Conservation (phyloP, 257 asterid species). For the Gentiana straminea region DNA sequence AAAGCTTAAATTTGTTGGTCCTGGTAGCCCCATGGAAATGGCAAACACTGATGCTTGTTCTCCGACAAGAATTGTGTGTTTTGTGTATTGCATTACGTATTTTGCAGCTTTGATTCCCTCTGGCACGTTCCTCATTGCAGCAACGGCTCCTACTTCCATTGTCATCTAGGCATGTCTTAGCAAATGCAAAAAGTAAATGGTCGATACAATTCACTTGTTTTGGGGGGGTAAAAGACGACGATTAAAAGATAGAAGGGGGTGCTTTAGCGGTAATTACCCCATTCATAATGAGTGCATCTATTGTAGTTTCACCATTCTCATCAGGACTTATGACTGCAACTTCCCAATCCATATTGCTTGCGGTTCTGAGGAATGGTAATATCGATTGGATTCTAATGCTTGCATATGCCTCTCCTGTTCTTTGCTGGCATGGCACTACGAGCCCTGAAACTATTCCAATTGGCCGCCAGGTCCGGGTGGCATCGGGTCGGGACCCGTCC, state of each 20-base stretch:
- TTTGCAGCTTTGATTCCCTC: conserved; percentile 85
- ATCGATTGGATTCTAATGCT: no score
- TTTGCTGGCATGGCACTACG: no score
- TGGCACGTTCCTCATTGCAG: conserved; percentile 81
- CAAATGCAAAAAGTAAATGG: conserved; percentile 21
- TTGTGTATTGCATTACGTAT: conserved; percentile 69
- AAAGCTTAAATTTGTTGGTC: conserved; percentile 84
- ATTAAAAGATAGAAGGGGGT: conserved; percentile 2
- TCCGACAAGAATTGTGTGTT: conserved; percentile 92
- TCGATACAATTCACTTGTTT: conserved; percentile 1
- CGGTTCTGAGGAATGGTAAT: no score
- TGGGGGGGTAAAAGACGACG: conserved; percentile 5
- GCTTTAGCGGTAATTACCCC: conserved; percentile 46
- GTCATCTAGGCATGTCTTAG: conserved; percentile 71
- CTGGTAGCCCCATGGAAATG: conserved; percentile 91
- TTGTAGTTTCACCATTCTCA: conserved; percentile 91
- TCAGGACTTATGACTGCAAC: conserved; percentile 57
- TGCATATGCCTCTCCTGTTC: no score
- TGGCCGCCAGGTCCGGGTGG: no score
- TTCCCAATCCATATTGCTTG: no score
- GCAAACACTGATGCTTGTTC: conserved; percentile 87
- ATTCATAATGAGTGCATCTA: conserved; percentile 93
- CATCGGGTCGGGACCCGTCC: no score
- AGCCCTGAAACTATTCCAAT: no score
- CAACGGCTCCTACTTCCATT: conserved; percentile 99